These are phyloP conservation scores for Xylaria intraflava DNA, from an alignment of 495 filamentous ascomycete species.

Conservation along the genomic window DNA sequence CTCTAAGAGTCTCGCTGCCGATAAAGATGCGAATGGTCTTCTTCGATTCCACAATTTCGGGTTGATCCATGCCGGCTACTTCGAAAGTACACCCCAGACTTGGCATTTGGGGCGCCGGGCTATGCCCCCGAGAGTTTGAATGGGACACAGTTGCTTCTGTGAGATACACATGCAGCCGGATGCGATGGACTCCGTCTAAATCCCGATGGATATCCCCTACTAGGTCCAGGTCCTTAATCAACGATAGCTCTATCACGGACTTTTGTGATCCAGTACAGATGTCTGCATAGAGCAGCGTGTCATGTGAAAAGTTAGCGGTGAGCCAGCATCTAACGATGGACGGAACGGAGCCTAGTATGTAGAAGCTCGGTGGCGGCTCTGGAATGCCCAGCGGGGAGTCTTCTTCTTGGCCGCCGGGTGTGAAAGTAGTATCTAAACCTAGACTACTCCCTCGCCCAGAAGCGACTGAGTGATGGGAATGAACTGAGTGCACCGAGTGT, in stretches of 20 bases:
- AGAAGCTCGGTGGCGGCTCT: slow-evolving; percentile 74
- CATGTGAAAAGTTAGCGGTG: slow-evolving; percentile 75
- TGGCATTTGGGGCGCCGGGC: slow-evolving; percentile 73
- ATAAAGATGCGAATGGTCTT: slow-evolving; percentile 70
- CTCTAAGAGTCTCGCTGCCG: slow-evolving; percentile 78
- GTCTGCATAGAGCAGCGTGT: slow-evolving; percentile 80
- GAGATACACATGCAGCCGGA: slow-evolving; percentile 77
- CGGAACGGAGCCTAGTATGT: slow-evolving; percentile 77
- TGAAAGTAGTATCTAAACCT: slow-evolving; percentile 65
- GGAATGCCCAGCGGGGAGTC: slow-evolving; percentile 58
- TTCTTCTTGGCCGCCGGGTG: slow-evolving; percentile 54
- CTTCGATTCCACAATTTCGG: slow-evolving; percentile 38
- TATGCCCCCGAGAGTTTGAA: slow-evolving; percentile 62
- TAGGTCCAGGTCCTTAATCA: slow-evolving; percentile 67
- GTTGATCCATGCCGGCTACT: slow-evolving; percentile 50
- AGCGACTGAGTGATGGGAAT: slow-evolving; percentile 45
- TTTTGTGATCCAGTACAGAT: slow-evolving; percentile 87
- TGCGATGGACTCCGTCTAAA: slow-evolving; percentile 53
- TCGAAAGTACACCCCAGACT: slow-evolving; percentile 70
- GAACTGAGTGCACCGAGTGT: slow-evolving; percentile 63
- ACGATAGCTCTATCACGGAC: slow-evolving; percentile 65
- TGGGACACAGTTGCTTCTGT: slow-evolving; percentile 82
- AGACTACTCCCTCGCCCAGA: slow-evolving; percentile 81
- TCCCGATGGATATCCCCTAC: slow-evolving; percentile 58
- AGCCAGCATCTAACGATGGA: slow-evolving; percentile 96